These are phyloP conservation scores for Aspergillus uvarum DNA, from an alignment of 2,329 filamentous ascomycete species.

Conservation along the genomic window DNA sequence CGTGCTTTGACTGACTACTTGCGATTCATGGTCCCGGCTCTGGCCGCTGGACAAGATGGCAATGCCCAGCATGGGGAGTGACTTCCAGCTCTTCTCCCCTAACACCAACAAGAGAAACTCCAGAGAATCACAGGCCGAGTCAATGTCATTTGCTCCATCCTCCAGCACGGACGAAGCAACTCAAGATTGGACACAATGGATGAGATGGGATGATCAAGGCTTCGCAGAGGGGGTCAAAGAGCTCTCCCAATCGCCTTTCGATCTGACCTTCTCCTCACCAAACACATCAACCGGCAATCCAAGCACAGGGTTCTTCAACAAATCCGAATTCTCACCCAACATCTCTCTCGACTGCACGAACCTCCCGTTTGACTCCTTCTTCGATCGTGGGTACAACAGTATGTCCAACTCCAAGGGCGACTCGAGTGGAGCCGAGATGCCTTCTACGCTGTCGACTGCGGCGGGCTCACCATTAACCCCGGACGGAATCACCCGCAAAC, in stretches of 20 bases:
- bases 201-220: conserved; percentile 45
- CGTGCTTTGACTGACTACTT: not conserved
- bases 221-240: conserved; percentile 31
- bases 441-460: conserved; percentile 19
- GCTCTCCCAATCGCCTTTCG: conserved; percentile 24
- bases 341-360: conserved; percentile 33
- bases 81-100: conserved; percentile 38
- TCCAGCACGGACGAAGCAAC: conserved; percentile 27
- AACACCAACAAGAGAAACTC: conserved; percentile 19
- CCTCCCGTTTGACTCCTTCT: conserved; percentile 23
- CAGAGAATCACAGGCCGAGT: conserved; percentile 20
- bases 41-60: conserved; percentile 23
- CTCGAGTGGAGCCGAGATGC: conserved; percentile 9
- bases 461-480: conserved; percentile 29
- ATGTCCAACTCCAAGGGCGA: conserved; percentile 7
- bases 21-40: conserved; percentile 20
- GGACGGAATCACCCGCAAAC: conserved; percentile 55
- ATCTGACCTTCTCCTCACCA: conserved; percentile 29
- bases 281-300: conserved; percentile 26
- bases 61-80: conserved; percentile 29
- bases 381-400: conserved; percentile 10
- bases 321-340: conserved; percentile 31
- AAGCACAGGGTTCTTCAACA: conserved; percentile 19
- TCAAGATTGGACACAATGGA: conserved; percentile 49
- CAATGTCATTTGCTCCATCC: conserved; percentile 21